Percentiles rank a stretch among this genome's conserved stretches.
Evolutionary conservation across 352 stramenopile genomes (phyloP).

Genomic region (Pythium biforme): DNA sequence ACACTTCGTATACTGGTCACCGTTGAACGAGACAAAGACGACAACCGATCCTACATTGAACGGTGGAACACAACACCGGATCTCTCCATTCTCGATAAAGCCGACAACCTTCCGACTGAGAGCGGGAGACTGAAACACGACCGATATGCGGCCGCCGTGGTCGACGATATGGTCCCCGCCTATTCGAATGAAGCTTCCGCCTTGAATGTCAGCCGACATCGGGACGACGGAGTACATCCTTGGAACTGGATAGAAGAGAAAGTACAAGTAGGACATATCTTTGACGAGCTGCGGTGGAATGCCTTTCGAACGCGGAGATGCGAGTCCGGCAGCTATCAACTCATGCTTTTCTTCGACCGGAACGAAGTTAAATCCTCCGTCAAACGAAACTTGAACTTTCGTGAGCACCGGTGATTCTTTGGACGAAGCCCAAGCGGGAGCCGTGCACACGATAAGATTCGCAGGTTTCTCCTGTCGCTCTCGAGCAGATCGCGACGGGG

Average conservation of each 20-base stretch:
- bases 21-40: conserved; percentile 73
- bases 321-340: conserved; percentile 2
- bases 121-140: conserved; percentile 56
- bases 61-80: conserved; percentile 62
- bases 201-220: conserved; percentile 63
- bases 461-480: conserved; percentile 30
- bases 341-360: conserved; percentile 32
- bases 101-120: conserved; percentile 62
- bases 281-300: conserved; percentile 34
- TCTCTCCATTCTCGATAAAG: conserved; percentile 64
- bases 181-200: conserved; percentile 64
- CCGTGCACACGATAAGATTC: conserved; percentile 47
- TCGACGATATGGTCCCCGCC: conserved; percentile 60
- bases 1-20: conserved; percentile 74
- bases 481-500: not conserved
- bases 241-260: conserved; percentile 68
- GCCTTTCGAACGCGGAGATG: conserved; percentile 9
- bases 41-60: conserved; percentile 53
- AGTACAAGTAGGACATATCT: conserved; percentile 73
- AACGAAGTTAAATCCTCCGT: conserved; percentile 54
- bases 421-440: conserved; percentile 36
- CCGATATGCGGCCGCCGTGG: conserved; percentile 52
- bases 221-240: conserved; percentile 47
- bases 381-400: conserved; percentile 71
- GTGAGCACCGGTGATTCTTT: conserved; percentile 47